These are phyloP conservation scores for Aspergillus sp. DNA, from an alignment of 2,329 filamentous ascomycete genomes.

Conservation along the genomic window DNA sequence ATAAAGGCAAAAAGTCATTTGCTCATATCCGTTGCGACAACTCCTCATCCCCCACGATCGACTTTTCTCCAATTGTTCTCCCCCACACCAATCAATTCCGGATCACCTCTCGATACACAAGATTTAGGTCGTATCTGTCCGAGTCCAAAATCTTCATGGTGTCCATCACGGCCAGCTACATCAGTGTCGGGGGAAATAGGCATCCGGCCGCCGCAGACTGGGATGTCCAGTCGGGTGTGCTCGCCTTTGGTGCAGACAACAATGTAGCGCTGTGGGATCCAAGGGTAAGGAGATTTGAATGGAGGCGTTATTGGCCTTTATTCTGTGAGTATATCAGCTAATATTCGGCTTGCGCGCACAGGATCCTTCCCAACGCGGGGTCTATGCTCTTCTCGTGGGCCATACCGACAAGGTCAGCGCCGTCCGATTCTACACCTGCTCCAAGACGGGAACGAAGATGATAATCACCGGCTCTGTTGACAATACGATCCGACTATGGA, in stretches of 20 bases:
- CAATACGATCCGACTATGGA: constrained; percentile 68
- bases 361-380: constrained; percentile 53
- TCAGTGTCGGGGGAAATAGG: constrained; percentile 83
- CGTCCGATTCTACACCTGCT: constrained; percentile 69
- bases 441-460: constrained; percentile 50
- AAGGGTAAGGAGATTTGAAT: constrained; percentile 52
- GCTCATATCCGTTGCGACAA: constrained; percentile 3
- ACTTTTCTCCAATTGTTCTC: not conserved
- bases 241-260: constrained; percentile 86
- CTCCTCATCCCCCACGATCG: not conserved
- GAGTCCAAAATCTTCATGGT: constrained; percentile 30
- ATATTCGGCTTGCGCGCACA: constrained; percentile 32
- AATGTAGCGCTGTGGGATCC: constrained; percentile 90
- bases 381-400: constrained; percentile 67
- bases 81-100: not conserved
- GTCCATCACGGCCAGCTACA: constrained; percentile 47
- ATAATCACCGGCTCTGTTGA: constrained; percentile 82
- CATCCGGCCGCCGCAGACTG: constrained; percentile 90
- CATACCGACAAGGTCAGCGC: constrained; percentile 81
- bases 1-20: constrained; percentile 33
- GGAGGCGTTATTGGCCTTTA: not conserved
- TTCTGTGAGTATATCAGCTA: not conserved
- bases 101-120: not conserved
- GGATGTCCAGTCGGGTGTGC: constrained; percentile 64
- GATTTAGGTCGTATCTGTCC: too few species aligned